Percentiles rank a stretch among this genome's conserved stretches.
Evolutionary conservation across 129 eudicot species (phyloP).

Genomic region (Sambucus nigra): DNA sequence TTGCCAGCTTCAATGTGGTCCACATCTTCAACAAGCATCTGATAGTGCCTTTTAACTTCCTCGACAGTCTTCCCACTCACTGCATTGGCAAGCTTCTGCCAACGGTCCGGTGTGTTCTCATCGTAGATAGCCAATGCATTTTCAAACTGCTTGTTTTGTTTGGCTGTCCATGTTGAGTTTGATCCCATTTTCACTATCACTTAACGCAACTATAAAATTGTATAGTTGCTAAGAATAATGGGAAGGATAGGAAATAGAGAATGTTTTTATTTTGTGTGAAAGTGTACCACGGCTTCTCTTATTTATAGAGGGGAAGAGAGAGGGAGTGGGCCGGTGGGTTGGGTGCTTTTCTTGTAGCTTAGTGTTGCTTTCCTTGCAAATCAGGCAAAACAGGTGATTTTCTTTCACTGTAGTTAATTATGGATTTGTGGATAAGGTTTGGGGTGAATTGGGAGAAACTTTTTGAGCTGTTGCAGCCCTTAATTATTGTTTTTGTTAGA

Average conservation of each 20-base stretch:
- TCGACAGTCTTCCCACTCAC: slow-evolving; percentile 27
- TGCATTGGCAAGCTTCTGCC: slow-evolving; percentile 26
- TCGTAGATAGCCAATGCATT: slow-evolving; percentile 22
- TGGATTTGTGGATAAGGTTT: neutral
- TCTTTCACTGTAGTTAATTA: slow-evolving; percentile 1
- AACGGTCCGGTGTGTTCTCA: slow-evolving; percentile 28
- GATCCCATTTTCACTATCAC: slow-evolving; percentile 10
- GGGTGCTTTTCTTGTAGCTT: neutral
- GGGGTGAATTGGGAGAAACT: neutral
- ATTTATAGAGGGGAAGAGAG: neutral
- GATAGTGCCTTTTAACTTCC: slow-evolving; percentile 33
- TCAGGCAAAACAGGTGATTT: neutral
- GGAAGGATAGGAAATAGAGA: neutral
- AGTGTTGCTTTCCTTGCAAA: neutral
- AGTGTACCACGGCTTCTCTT: neutral
- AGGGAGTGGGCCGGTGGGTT: neutral
- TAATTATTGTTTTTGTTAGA: no score
- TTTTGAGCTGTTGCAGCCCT: neutral
- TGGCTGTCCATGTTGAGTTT: slow-evolving; percentile 24
- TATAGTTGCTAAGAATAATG: neutral
- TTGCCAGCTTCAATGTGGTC: slow-evolving; percentile 26
- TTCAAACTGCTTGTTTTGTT: slow-evolving; percentile 34
- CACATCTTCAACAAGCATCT: slow-evolving; percentile 21
- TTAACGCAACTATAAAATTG: no score
- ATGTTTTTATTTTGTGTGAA: neutral